Percentiles rank a stretch among this genome's conserved stretches.
phyloP scores from a whole-genome alignment of 2,329 filamentous ascomycete genomes.

The Beauveria pseudobassiana region DNA sequence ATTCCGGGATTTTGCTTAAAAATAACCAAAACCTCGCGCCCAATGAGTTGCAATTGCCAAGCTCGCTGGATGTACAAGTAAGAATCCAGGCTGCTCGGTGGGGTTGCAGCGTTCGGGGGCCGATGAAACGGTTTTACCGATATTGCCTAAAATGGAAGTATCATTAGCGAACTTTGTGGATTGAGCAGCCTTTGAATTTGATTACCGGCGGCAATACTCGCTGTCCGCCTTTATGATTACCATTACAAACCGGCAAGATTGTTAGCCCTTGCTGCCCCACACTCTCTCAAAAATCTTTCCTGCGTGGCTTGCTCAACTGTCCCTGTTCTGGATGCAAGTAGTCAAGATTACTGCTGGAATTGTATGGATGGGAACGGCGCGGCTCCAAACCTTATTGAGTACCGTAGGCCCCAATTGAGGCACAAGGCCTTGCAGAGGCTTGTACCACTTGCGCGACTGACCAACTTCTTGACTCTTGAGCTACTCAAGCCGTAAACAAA shows the following conservation, averaged over 20 bases:
- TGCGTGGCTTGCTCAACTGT: not conserved
- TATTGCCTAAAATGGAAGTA: slow-evolving; percentile 4
- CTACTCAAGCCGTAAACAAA: too few species aligned
- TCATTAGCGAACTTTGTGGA: not conserved
- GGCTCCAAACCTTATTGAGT: not conserved
- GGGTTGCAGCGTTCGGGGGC: not conserved
- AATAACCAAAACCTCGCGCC: too few species aligned
- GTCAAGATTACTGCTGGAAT: not conserved
- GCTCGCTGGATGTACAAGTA: not conserved
- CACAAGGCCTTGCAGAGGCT: not conserved
- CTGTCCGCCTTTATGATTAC: too few species aligned
- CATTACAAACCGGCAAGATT: not conserved
- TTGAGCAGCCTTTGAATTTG: not conserved
- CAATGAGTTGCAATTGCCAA: too few species aligned
- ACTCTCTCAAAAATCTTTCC: not conserved
- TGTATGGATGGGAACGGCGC: not conserved
- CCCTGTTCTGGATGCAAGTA: not conserved
- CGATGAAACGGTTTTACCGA: not conserved
- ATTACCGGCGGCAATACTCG: not conserved
- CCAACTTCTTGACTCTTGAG: too few species aligned
- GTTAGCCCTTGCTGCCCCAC: not conserved
- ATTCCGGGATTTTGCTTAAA: too few species aligned
- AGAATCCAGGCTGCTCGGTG: not conserved
- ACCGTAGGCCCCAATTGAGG: not conserved
- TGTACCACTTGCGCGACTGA: not conserved